Percentiles rank a stretch among this genome's conserved stretches.
Conservation (phyloP, 495 filamentous ascomycete species). For the Chaetomium tenue region DNA sequence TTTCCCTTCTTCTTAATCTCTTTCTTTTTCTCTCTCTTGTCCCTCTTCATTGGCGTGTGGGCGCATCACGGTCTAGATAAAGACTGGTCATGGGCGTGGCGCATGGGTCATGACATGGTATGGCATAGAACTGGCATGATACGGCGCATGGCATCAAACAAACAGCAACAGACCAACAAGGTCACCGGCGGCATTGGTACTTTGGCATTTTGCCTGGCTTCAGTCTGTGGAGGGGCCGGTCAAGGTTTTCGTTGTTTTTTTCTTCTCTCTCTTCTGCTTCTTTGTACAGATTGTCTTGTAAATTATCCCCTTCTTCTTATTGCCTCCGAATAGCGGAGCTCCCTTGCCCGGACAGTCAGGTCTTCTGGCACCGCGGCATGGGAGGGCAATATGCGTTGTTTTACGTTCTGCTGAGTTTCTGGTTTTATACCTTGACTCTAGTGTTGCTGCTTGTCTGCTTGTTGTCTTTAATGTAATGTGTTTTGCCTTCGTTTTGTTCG, state of each 20-base stretch:
- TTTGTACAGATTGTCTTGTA: conserved; percentile 7
- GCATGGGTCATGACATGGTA: too few species aligned
- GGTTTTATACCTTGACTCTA: neutral
- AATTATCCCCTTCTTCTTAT: conserved; percentile 3
- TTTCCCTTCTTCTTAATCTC: neutral
- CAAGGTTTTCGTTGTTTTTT: neutral
- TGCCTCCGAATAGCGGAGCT: neutral
- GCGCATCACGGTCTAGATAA: too few species aligned
- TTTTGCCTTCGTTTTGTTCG: neutral
- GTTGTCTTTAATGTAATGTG: neutral
- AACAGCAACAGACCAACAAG: too few species aligned
- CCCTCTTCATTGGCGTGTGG: too few species aligned
- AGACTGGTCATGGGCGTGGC: too few species aligned
- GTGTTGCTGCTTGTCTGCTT: neutral
- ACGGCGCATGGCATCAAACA: too few species aligned
- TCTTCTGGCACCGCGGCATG: neutral
- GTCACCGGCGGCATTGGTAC: too few species aligned
- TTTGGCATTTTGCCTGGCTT: too few species aligned
- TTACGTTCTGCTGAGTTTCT: neutral
- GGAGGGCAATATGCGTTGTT: neutral
- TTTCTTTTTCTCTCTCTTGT: too few species aligned
- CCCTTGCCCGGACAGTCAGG: neutral
- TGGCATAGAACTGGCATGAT: too few species aligned
- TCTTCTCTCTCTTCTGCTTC: neutral
- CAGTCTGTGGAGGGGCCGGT: too few species aligned